These are phyloP conservation scores for Rugonectria rugulosa DNA, from an alignment of 2,329 filamentous ascomycete genomes.

Conservation along the genomic window DNA sequence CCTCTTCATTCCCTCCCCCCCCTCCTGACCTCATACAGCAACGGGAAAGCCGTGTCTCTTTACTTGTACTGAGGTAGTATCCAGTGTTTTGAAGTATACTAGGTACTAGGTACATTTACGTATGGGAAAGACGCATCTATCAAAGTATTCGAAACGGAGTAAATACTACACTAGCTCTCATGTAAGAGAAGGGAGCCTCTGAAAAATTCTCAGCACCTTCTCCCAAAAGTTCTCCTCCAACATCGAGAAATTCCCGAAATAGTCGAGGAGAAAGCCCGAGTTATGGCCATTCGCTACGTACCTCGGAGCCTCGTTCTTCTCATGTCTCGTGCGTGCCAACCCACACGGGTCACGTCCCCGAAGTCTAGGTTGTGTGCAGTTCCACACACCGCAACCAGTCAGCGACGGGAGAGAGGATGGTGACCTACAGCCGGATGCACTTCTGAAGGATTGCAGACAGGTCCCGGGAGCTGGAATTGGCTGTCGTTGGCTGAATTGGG, in stretches of 20 bases:
- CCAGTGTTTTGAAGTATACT: too few species aligned
- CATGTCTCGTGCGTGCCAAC: slow-evolving; percentile 1
- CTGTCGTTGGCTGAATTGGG: slow-evolving; percentile 6
- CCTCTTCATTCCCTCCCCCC: too few species aligned
- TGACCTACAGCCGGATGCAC: slow-evolving; percentile 13
- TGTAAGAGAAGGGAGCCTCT: neutral
- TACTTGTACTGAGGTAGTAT: too few species aligned
- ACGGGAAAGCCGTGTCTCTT: too few species aligned
- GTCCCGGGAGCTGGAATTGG: slow-evolving; percentile 12
- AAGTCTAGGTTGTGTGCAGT: neutral
- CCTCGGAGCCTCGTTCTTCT: neutral
- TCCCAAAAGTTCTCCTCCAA: neutral
- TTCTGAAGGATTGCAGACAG: slow-evolving; percentile 15
- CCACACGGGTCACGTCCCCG: slow-evolving; percentile 1
- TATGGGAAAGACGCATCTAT: too few species aligned
- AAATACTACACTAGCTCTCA: neutral
- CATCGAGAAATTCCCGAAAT: neutral
- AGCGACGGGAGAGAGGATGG: neutral
- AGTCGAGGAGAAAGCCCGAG: neutral
- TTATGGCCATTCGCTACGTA: neutral
- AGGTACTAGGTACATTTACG: too few species aligned
- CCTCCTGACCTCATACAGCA: too few species aligned
- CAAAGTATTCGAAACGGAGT: too few species aligned
- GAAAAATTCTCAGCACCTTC: neutral
- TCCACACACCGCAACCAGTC: slow-evolving; percentile 14